Percentiles rank a stretch among this genome's conserved stretches.
These are phyloP conservation scores for Neurospora hispaniola DNA, from an alignment of 495 filamentous ascomycete species.

Conservation along the genomic window DNA sequence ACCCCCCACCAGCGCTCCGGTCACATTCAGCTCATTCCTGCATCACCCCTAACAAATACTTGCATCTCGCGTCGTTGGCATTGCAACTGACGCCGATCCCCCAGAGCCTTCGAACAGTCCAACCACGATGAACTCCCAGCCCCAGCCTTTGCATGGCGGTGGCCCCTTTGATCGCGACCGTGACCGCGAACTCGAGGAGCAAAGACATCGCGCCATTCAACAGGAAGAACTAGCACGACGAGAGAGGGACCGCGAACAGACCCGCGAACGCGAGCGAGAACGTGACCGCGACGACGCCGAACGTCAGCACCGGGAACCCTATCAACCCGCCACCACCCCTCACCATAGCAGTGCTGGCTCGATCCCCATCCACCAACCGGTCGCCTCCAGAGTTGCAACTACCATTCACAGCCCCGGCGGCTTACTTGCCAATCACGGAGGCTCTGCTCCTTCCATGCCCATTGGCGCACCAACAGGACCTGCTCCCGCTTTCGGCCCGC, in stretches of 20 bases:
- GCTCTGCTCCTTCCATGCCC: constrained; percentile 44
- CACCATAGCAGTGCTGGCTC: constrained; percentile 78
- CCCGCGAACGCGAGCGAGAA: constrained; percentile 26
- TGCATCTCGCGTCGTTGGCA: neutral
- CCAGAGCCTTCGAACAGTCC: constrained; percentile 17
- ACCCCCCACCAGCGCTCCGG: neutral
- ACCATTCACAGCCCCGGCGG: constrained; percentile 83
- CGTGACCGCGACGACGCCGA: constrained; percentile 55
- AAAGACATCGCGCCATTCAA: constrained; percentile 27
- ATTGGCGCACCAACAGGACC: constrained; percentile 55
- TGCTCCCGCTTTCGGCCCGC: constrained; percentile 56
- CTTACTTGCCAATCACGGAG: constrained; percentile 63
- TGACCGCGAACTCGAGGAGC: constrained; percentile 27
- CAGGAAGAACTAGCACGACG: constrained; percentile 23
- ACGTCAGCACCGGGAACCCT: constrained; percentile 55
- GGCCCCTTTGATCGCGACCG: constrained; percentile 31
- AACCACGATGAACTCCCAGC: constrained; percentile 33
- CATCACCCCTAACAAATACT: neutral
- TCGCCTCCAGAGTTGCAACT: constrained; percentile 68
- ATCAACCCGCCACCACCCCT: constrained; percentile 40
- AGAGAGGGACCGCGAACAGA: constrained; percentile 20
- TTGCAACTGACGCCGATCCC: constrained; percentile 6
- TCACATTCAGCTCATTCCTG: neutral
- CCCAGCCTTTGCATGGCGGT: constrained; percentile 30
- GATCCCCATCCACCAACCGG: constrained; percentile 82